Evolutionary conservation across 208 protist species (phyloP).

Genomic region (Vickermania spadyakhi): DNA sequence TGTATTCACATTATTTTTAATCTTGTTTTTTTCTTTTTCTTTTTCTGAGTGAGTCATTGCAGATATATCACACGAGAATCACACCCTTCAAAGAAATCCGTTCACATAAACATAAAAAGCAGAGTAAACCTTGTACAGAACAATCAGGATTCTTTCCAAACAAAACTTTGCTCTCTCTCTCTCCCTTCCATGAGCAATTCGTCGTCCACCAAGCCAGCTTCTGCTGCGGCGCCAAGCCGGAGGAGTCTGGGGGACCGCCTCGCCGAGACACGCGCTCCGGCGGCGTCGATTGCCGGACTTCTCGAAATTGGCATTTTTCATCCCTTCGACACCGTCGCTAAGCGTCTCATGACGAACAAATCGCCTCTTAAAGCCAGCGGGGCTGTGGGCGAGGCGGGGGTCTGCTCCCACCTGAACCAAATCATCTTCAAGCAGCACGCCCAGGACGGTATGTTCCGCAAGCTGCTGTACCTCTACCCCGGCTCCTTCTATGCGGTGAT

Average conservation of each 20-base stretch:
- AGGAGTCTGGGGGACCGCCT: conserved; percentile 36
- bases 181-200: too few species aligned
- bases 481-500: conserved; percentile 79
- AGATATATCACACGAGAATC: too few species aligned
- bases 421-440: conserved; percentile 78
- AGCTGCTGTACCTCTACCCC: conserved; percentile 82
- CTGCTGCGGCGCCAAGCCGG: too few species aligned
- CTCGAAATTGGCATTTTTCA: conserved; percentile 85
- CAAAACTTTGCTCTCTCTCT: too few species aligned
- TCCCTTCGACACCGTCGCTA: conserved; percentile 87
- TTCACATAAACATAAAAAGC: too few species aligned
- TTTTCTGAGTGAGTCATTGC: too few species aligned
- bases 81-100: too few species aligned
- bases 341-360: conserved; percentile 81
- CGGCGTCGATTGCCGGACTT: conserved; percentile 59
- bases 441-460: conserved; percentile 27
- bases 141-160: too few species aligned
- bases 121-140: too few species aligned
- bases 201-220: too few species aligned
- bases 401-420: conserved; percentile 49
- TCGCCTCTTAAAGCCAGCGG: conserved; percentile 23
- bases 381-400: background rate
- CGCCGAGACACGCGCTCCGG: conserved; percentile 39
- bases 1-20: too few species aligned
- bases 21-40: too few species aligned